A percentile compares a stretch with the other conserved stretches of the same genome.
Conservation (phyloP, 192 early-diverging fungal genomes). For the Pilobolus umbonatus region DNA sequence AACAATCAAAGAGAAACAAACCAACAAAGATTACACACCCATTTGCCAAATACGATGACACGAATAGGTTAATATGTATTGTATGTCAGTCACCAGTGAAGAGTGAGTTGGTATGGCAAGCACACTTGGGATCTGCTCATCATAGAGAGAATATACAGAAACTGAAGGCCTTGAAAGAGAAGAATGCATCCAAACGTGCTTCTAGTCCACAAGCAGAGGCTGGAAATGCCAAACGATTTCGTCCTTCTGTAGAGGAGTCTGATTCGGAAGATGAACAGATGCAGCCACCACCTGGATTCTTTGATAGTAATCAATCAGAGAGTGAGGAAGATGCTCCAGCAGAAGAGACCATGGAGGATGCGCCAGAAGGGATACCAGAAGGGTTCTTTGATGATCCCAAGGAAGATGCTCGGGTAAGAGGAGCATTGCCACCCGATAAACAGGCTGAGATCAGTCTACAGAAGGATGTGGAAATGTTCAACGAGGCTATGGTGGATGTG, state of each 20-base stretch:
- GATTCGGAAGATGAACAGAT: slow-evolving; percentile 16
- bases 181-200: slow-evolving; percentile 20
- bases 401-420: slow-evolving; percentile 40
- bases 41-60: slow-evolving; percentile 47
- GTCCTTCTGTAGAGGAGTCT: slow-evolving; percentile 15
- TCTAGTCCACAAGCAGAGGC: slow-evolving; percentile 14
- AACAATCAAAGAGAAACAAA: slow-evolving; percentile 18
- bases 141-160: slow-evolving; percentile 44
- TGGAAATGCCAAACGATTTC: slow-evolving; percentile 27
- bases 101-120: slow-evolving; percentile 40
- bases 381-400: slow-evolving; percentile 54
- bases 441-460: slow-evolving; percentile 20
- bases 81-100: slow-evolving; percentile 38
- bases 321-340: slow-evolving; percentile 4
- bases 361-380: slow-evolving; percentile 26
- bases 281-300: slow-evolving; percentile 43
- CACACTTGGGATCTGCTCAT: slow-evolving; percentile 38
- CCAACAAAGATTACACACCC: slow-evolving; percentile 40
- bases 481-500: slow-evolving; percentile 21
- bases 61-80: slow-evolving; percentile 39
- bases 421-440: slow-evolving; percentile 16
- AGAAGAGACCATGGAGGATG: neutral
- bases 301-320: slow-evolving; percentile 28
- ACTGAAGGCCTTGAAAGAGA: slow-evolving; percentile 36
- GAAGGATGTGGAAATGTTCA: slow-evolving; percentile 30